Percentiles rank a stretch among this genome's conserved stretches.
Conservation (phyloP, 2,329 filamentous ascomycete genomes). For the Ambrosiella cleistominuta region DNA sequence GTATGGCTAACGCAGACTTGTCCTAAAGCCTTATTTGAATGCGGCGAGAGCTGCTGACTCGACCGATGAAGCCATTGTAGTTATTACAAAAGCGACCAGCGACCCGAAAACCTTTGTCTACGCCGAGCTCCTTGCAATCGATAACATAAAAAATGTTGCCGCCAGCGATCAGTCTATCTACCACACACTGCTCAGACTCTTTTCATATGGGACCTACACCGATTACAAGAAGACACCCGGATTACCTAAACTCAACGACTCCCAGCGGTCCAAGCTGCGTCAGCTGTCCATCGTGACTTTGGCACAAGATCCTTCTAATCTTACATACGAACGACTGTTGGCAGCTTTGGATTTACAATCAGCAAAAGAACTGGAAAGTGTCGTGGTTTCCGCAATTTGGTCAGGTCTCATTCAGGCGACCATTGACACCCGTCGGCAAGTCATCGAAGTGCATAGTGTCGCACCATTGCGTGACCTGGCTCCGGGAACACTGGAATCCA, state of each 20-base stretch:
- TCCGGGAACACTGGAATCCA: constrained; percentile 49
- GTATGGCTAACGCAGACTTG: background rate
- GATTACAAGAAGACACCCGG: constrained; percentile 40
- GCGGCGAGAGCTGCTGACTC: constrained; percentile 75
- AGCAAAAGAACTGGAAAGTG: constrained; percentile 57
- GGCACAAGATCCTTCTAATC: constrained; percentile 45
- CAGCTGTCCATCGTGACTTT: constrained; percentile 79
- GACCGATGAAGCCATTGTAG: constrained; percentile 66
- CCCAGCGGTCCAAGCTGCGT: constrained; percentile 69
- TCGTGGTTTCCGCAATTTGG: constrained; percentile 79
- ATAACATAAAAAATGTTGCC: constrained; percentile 59
- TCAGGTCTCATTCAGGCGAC: constrained; percentile 65
- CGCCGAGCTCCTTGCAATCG: constrained; percentile 70
- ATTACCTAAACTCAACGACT: constrained; percentile 54
- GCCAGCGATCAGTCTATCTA: constrained; percentile 29
- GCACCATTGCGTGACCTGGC: constrained; percentile 73
- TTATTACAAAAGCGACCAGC: constrained; percentile 78
- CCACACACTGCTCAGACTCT: constrained; percentile 64
- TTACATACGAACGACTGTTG: constrained; percentile 58
- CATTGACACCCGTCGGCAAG: constrained; percentile 59
- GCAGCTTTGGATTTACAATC: constrained; percentile 47
- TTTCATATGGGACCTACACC: constrained; percentile 79
- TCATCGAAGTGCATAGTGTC: constrained; percentile 62
- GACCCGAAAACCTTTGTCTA: constrained; percentile 82
- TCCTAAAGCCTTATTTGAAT: constrained; percentile 66